Percentiles rank a stretch among this genome's conserved stretches.
Evolutionary conservation across 129 eudicot species (phyloP).

Genomic region (Helichrysum umbraculigerum): DNA sequence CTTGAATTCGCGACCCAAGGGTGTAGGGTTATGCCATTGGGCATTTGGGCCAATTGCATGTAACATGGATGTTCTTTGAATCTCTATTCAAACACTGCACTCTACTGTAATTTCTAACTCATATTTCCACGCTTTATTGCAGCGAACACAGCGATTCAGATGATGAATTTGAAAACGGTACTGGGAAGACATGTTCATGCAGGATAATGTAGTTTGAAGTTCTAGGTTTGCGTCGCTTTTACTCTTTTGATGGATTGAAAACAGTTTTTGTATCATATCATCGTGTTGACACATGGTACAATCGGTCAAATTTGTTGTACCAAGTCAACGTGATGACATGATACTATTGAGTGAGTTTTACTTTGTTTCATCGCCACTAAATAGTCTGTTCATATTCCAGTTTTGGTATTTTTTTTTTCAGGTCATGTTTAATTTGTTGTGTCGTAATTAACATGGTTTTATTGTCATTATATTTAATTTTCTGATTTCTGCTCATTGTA

Average conservation of each 20-base stretch:
- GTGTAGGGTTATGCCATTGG: background rate
- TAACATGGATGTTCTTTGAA: constrained; percentile 5
- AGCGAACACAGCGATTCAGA: constrained; percentile 72
- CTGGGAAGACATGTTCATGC: constrained; percentile 71
- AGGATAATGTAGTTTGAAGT: constrained; percentile 60
- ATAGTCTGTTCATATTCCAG: constrained; percentile 33
- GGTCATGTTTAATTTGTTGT: constrained; percentile 29
- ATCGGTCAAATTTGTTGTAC: constrained; percentile 13
- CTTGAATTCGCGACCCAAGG: background rate
- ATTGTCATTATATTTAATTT: background rate
- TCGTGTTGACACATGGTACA: constrained; percentile 13
- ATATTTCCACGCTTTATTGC: constrained; percentile 26
- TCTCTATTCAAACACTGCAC: background rate
- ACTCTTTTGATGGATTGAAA: constrained; percentile 5
- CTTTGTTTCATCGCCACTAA: constrained; percentile 12
- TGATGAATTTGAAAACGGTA: constrained; percentile 59
- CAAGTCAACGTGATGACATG: constrained; percentile 25
- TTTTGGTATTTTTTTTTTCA: constrained; percentile 13
- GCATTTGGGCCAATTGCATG: constrained; percentile 26
- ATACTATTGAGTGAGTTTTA: constrained; percentile 24
- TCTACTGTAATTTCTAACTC: background rate
- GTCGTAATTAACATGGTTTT: constrained; percentile 21
- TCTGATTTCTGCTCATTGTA: background rate
- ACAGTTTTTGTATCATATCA: constrained; percentile 19
- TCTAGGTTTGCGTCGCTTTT: background rate